A percentile compares a stretch with the other conserved stretches of the same genome.
Conservation (phyloP, 2,329 filamentous ascomycete genomes). For the Colletotrichum australisinense region DNA sequence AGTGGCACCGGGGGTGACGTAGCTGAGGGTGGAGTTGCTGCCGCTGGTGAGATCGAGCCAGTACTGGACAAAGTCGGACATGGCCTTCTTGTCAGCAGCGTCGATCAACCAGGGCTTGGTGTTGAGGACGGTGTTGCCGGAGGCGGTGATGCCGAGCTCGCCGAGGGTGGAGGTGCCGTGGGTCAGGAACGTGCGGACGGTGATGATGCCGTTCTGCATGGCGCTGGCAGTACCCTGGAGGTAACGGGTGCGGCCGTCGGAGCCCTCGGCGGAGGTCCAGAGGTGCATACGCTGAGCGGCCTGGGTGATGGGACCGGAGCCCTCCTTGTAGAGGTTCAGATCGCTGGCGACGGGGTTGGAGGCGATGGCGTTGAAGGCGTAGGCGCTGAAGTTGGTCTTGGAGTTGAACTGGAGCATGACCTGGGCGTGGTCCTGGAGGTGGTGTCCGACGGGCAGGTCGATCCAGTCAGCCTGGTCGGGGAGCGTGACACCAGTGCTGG, state of each 20-base stretch:
- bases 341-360: slow-evolving; percentile 30
- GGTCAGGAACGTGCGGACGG: slow-evolving; percentile 39
- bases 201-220: slow-evolving; percentile 34
- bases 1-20: slow-evolving; percentile 27
- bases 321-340: slow-evolving; percentile 37
- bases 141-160: slow-evolving; percentile 38
- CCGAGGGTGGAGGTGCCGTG: slow-evolving; percentile 40
- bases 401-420: slow-evolving; percentile 37
- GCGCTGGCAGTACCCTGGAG: slow-evolving; percentile 40
- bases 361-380: slow-evolving; percentile 32
- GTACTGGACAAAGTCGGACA: slow-evolving; percentile 30
- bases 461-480: slow-evolving; percentile 64
- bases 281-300: slow-evolving; percentile 39
- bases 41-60: slow-evolving; percentile 33
- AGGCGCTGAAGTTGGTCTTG: slow-evolving; percentile 34
- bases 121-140: slow-evolving; percentile 39
- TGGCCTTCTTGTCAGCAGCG: slow-evolving; percentile 38
- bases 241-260: slow-evolving; percentile 40
- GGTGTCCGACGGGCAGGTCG: slow-evolving; percentile 67
- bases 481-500: slow-evolving; percentile 56
- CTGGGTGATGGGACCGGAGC: slow-evolving; percentile 40
- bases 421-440: slow-evolving; percentile 65
- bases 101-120: slow-evolving; percentile 39
- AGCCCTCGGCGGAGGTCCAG: slow-evolving; percentile 39
- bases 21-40: slow-evolving; percentile 29